Evolutionary conservation across 257 asterid species (phyloP).

Genomic region (Thymus quinquecostatus): DNA sequence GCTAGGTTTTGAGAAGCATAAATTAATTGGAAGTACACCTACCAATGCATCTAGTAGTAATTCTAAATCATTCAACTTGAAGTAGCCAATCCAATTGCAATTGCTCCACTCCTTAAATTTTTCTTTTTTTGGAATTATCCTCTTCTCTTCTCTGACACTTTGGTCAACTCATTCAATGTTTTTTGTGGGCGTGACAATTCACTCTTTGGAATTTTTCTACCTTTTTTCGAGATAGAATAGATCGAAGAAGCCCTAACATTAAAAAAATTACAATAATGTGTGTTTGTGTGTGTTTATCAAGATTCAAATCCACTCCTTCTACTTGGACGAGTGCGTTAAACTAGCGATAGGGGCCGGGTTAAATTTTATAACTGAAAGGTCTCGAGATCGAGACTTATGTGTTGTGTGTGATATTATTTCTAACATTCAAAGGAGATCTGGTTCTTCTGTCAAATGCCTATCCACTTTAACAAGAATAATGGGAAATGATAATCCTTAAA

Average conservation of each 20-base stretch:
- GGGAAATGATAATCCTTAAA: too few relatives aligned
- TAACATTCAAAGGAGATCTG: too few relatives aligned
- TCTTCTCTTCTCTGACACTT: constrained; percentile 19
- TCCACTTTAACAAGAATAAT: too few relatives aligned
- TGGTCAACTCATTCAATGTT: constrained; percentile 26
- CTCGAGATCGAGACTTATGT: too few relatives aligned
- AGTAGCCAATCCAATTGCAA: not conserved
- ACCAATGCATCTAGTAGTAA: constrained; percentile 41
- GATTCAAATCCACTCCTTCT: too few relatives aligned
- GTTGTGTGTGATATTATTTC: too few relatives aligned
- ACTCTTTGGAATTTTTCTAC: not conserved
- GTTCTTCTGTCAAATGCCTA: too few relatives aligned
- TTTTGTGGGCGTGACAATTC: constrained; percentile 16
- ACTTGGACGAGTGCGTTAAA: too few relatives aligned
- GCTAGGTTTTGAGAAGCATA: constrained; percentile 9
- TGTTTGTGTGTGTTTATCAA: too few relatives aligned
- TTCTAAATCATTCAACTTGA: constrained; percentile 12
- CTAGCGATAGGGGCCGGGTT: too few relatives aligned
- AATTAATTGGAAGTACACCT: constrained; percentile 28
- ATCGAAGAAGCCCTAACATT: not conserved
- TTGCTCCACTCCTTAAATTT: not conserved
- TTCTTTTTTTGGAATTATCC: not conserved
- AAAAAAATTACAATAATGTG: too few relatives aligned
- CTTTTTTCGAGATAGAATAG: constrained; percentile 6
- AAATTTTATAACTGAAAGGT: too few relatives aligned